Evolutionary conservation across 345 rosid genomes (phyloP).

Genomic region (Viola odorata): DNA sequence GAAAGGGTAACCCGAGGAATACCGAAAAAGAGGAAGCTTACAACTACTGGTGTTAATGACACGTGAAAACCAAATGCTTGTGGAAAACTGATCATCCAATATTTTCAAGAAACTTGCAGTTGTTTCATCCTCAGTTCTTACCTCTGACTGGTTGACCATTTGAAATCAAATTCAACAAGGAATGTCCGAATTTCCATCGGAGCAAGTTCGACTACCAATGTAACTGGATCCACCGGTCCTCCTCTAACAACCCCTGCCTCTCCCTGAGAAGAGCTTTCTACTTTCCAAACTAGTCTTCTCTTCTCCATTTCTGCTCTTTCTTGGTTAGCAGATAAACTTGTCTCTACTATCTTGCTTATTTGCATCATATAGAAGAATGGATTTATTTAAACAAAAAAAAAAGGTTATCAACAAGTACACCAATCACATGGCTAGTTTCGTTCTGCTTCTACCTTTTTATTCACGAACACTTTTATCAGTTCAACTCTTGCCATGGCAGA

Average conservation of each 20-base stretch:
- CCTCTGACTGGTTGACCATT: not conserved
- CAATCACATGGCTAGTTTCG: not conserved
- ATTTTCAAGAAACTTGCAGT: too few relatives aligned
- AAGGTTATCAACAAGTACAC: not conserved
- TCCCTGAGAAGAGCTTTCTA: not conserved
- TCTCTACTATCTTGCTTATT: constrained; percentile 7
- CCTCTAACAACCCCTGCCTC: not conserved
- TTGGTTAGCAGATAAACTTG: constrained; percentile 16
- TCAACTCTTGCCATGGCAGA: constrained; percentile 66
- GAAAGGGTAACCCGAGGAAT: too few relatives aligned
- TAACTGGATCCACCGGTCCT: not conserved
- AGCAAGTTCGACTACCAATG: constrained; percentile 7
- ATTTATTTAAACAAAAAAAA: too few relatives aligned
- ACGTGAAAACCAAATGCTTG: too few relatives aligned
- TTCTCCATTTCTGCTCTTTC: constrained; percentile 12
- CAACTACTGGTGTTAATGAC: too few relatives aligned
- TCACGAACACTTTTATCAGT: constrained; percentile 53
- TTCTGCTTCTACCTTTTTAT: constrained; percentile 45
- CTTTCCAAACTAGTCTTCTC: constrained; percentile 14
- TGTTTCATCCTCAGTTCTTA: not conserved
- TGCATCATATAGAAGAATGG: not conserved
- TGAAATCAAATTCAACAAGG: not conserved
- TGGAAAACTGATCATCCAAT: too few relatives aligned
- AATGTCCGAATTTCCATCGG: constrained; percentile 14
- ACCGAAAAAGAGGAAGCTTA: too few relatives aligned